Percentiles rank a stretch among this genome's conserved stretches.
Evolutionary conservation across 2,329 filamentous ascomycete genomes (phyloP).

Genomic region (Camillea tinctor): DNA sequence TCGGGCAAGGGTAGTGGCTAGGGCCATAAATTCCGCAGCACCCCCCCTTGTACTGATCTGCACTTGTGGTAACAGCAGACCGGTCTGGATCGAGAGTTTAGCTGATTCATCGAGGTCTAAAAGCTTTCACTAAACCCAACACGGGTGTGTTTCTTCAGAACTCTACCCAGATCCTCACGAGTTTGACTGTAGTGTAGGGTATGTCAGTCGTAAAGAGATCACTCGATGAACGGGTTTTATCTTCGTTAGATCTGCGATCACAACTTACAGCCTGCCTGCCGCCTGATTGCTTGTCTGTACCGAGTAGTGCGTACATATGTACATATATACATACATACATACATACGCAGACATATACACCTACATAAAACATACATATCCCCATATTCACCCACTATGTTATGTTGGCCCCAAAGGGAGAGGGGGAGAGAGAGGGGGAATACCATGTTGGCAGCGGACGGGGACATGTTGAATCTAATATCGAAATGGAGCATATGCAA

Average conservation of each 20-base stretch:
- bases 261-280: neutral
- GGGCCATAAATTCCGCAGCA: slow-evolving; percentile 5
- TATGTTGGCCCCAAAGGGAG: too few relatives aligned
- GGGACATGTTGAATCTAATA: neutral
- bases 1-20: slow-evolving; percentile 2
- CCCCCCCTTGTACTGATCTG: slow-evolving; percentile 16
- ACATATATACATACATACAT: too few relatives aligned
- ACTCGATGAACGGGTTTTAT: neutral
- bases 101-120: slow-evolving; percentile 16
- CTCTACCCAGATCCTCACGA: neutral
- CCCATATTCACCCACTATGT: too few relatives aligned
- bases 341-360: too few relatives aligned
- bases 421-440: neutral
- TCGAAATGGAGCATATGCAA: neutral
- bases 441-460: neutral
- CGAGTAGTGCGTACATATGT: too few relatives aligned
- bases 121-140: neutral
- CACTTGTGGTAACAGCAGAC: slow-evolving; percentile 17
- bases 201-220: neutral
- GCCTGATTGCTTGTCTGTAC: too few relatives aligned
- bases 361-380: too few relatives aligned
- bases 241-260: neutral
- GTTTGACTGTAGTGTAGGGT: neutral
- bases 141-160: neutral
- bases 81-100: slow-evolving; percentile 21